phyloP scores from a whole-genome alignment of 225 moss, liverwort and hornwort species.

The Bryum argenteum region DNA sequence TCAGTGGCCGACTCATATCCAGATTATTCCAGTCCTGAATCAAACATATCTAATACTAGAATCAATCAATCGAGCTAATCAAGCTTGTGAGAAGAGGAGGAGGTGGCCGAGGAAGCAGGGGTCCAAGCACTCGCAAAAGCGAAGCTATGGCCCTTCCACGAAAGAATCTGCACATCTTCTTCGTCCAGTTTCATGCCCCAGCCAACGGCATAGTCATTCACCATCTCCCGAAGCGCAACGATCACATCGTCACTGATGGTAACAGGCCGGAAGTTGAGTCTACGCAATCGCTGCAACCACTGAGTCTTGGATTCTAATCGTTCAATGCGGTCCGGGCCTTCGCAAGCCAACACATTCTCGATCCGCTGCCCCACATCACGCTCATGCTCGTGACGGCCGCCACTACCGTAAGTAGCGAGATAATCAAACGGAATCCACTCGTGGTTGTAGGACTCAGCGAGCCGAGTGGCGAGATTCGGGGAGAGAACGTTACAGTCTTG shows the following conservation, averaged over 20 bases:
- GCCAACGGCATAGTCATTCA: conserved; percentile 73
- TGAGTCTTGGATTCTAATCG: conserved; percentile 64
- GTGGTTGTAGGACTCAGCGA: conserved; percentile 68
- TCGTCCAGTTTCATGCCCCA: conserved; percentile 80
- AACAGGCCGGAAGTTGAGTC: conserved; percentile 46
- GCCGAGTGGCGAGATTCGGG: conserved; percentile 45
- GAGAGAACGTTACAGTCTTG: conserved; percentile 65
- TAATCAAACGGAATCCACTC: conserved; percentile 86
- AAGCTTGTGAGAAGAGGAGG: conserved; percentile 23
- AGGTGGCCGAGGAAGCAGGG: background rate
- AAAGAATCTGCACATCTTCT: conserved; percentile 59
- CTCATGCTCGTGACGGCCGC: conserved; percentile 62
- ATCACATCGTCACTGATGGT: conserved; percentile 59
- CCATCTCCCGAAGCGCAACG: conserved; percentile 54
- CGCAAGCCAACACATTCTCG: conserved; percentile 70
- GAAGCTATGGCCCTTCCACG: conserved; percentile 76
- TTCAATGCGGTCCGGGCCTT: conserved; percentile 73
- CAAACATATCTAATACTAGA: background rate
- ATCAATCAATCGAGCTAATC: background rate
- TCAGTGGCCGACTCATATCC: background rate
- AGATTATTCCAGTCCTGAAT: background rate
- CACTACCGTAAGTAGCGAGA: conserved; percentile 65
- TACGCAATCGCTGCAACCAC: conserved; percentile 66
- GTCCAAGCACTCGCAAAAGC: conserved; percentile 51
- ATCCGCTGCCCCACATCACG: conserved; percentile 61